Evolutionary conservation across 1,284 basidiomycete species (phyloP).

Genomic region (Apiotrichum montevideense): DNA sequence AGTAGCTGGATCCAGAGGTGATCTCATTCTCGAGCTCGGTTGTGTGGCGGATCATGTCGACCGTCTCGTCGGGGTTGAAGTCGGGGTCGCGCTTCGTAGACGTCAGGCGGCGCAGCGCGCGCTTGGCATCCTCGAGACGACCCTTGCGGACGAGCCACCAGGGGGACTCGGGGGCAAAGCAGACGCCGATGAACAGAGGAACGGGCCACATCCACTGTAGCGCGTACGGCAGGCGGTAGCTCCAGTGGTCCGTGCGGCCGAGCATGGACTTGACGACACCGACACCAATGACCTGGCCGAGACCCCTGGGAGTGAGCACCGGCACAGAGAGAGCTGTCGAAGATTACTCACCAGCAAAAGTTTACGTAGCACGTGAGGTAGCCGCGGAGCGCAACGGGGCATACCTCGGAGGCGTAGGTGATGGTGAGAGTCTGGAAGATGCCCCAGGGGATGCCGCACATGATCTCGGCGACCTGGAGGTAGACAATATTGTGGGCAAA

Average conservation of each 20-base stretch:
- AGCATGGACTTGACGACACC: slow-evolving; percentile 42
- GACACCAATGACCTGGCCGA: slow-evolving; percentile 40
- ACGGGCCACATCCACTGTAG: slow-evolving; percentile 41
- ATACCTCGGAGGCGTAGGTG: slow-evolving; percentile 41
- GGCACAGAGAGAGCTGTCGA: too few species aligned
- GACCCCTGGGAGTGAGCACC: slow-evolving; percentile 13
- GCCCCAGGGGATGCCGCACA: slow-evolving; percentile 27
- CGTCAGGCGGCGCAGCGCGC: slow-evolving; percentile 43
- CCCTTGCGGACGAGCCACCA: slow-evolving; percentile 24
- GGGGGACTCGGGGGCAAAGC: slow-evolving; percentile 25
- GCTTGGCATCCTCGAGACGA: slow-evolving; percentile 49
- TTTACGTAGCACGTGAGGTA: slow-evolving; percentile 44
- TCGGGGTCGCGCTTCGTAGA: slow-evolving; percentile 33
- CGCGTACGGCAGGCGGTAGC: slow-evolving; percentile 30
- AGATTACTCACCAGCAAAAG: slow-evolving; percentile 31
- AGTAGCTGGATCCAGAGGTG: slow-evolving; percentile 40
- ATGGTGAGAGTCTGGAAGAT: slow-evolving; percentile 21
- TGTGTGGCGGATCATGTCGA: slow-evolving; percentile 48
- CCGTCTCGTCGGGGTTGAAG: slow-evolving; percentile 45
- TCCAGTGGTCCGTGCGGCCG: slow-evolving; percentile 31
- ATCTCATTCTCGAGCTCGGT: slow-evolving; percentile 34
- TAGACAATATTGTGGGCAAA: slow-evolving; percentile 32
- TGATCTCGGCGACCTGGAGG: slow-evolving; percentile 34
- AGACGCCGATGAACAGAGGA: slow-evolving; percentile 32
- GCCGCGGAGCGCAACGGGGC: slow-evolving; percentile 40